phyloP scores from a whole-genome alignment of 768 basidiomycete genomes.

The Pisolithus tinctorius region DNA sequence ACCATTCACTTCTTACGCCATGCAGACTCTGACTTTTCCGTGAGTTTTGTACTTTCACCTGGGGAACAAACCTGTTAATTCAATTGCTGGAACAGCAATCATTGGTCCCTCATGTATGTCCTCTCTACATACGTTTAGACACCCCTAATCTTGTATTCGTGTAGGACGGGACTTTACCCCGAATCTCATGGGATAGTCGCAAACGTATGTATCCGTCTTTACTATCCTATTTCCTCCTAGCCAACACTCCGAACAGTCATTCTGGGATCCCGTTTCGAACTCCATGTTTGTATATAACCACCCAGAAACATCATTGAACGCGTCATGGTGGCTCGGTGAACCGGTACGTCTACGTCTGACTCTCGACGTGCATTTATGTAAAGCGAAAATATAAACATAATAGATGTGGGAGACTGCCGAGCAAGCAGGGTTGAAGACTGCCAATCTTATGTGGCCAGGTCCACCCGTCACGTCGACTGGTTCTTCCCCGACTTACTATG shows the following conservation, averaged over 20 bases:
- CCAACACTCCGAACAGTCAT: conserved; percentile 49
- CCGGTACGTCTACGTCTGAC: conserved; percentile 45
- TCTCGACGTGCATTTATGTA: background rate
- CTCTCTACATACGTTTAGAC: background rate
- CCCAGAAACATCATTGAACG: conserved; percentile 52
- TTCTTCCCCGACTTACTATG: conserved; percentile 61
- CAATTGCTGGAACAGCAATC: conserved; percentile 49
- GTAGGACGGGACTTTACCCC: conserved; percentile 82
- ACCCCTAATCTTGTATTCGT: background rate
- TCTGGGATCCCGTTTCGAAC: conserved; percentile 68
- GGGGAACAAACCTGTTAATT: background rate
- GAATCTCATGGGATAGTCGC: conserved; percentile 90
- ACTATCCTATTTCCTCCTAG: background rate
- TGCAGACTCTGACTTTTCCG: conserved; percentile 85
- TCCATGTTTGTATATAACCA: conserved; percentile 70
- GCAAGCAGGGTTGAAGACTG: conserved; percentile 65
- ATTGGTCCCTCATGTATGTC: conserved; percentile 79
- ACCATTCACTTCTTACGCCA: conserved; percentile 4
- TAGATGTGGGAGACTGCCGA: conserved; percentile 90
- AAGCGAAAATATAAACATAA: background rate
- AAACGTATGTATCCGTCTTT: conserved; percentile 46
- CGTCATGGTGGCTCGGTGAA: conserved; percentile 85
- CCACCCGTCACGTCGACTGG: conserved; percentile 67
- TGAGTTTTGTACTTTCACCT: conserved; percentile 33
- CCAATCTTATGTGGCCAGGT: conserved; percentile 94